Base-by-base conservation (phyloP, 768 basidiomycete species). In the Guyanaporus albipodus region DNA sequence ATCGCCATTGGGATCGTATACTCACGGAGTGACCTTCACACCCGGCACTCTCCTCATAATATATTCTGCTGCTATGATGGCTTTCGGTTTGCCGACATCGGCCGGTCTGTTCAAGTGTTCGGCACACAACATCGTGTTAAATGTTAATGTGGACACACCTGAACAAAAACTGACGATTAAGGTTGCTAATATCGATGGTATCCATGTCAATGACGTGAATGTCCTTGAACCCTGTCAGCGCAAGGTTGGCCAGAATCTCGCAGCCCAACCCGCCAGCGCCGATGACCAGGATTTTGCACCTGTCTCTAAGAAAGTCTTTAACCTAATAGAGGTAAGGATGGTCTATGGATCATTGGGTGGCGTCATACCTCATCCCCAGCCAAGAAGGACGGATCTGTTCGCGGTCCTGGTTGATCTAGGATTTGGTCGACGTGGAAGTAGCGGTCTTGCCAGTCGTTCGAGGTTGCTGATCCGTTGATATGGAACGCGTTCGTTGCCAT, bases 191-290 rank as follows among this genome's bases (percentile, higher is more conserved):
- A 70, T 99, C 95, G 65, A 98, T 99, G 14, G 95, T 97, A 74
- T 99, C 95, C 94, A 99, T 98, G 75, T 99, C 96, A 63, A 99
- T 98, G 50, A 99, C 94, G 74, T 97, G 92, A 55, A 98, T 96
- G 61, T 98, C 90, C 68, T 87, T 90, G 82, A 98, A 99, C 21
- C 96, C 96, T 36, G 91, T 87, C 56, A 98, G 70, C 19, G 96
- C 95, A 40, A 99, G 79, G 68, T 98, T 96, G 49, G 94, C 89
- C 33, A 99, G 76, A 55, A 98, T 98, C 74, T 99, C 96, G 68
- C 88, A 99, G 10, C 96, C 96, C 33, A 99, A 73, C 46, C 96
- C 96, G 27, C 96, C 96, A 23, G 96, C 96, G 26, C 96, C 96
- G 59, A 99, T 98, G 54, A 98, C 95, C 34, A 98, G 80, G 57